Conservation (phyloP, 768 basidiomycete species). For the Tylopilus sp. region DNA sequence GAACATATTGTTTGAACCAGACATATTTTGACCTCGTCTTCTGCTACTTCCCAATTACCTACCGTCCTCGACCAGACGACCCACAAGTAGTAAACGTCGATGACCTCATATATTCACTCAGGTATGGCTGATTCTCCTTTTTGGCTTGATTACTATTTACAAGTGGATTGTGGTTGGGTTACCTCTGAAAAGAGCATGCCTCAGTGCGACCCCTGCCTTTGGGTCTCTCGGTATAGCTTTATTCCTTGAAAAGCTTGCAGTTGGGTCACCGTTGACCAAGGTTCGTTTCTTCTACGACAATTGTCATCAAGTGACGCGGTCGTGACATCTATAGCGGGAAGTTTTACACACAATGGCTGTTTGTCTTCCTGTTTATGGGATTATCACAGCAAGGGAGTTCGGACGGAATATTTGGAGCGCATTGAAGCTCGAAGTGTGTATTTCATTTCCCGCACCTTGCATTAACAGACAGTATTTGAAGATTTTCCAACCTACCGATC, state of each 20-base stretch:
- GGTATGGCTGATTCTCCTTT: conserved; percentile 37
- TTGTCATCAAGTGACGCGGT: background rate
- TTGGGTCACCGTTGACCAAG: conserved; percentile 80
- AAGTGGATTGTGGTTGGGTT: background rate
- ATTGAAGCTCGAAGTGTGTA: conserved; percentile 78
- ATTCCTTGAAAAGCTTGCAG: conserved; percentile 87
- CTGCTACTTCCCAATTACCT: conserved; percentile 98
- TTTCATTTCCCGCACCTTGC: background rate
- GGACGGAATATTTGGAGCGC: conserved; percentile 87
- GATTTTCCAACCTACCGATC: conserved; percentile 92
- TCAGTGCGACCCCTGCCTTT: conserved; percentile 78
- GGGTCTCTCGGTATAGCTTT: conserved; percentile 82
- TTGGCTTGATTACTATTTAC: background rate
- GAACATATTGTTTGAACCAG: conserved; percentile 38
- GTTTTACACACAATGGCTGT: conserved; percentile 71
- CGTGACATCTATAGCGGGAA: conserved; percentile 61
- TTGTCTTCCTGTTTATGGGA: conserved; percentile 86
- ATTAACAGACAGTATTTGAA: conserved; percentile 29
- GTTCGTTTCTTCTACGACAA: conserved; percentile 33
- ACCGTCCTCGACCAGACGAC: conserved; percentile 90
- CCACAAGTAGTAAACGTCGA: conserved; percentile 90
- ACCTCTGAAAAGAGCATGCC: conserved; percentile 49
- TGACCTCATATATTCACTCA: conserved; percentile 71
- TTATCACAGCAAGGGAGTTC: conserved; percentile 51
- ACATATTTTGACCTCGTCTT: conserved; percentile 92